Conservation (phyloP, 2,329 filamentous ascomycete genomes). For the Penicillium capsulatum region DNA sequence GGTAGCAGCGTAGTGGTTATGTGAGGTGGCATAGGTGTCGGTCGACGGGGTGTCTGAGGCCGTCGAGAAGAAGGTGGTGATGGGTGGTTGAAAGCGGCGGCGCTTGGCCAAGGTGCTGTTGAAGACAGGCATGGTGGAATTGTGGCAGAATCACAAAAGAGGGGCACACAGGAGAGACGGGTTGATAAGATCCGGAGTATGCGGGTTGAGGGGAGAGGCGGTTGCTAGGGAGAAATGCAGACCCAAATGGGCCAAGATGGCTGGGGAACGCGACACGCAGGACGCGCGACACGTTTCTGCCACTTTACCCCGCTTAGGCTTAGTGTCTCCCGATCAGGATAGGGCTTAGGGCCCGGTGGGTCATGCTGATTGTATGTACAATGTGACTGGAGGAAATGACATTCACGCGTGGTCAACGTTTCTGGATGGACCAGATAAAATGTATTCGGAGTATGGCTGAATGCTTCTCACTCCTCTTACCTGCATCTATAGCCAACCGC, state of each 20-base stretch:
- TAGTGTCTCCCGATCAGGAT: not conserved
- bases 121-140: slow-evolving; percentile 7
- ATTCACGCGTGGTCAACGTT: too few relatives aligned
- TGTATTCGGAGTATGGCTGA: too few relatives aligned
- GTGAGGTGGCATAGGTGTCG: slow-evolving; percentile 25
- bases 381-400: too few relatives aligned
- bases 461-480: too few relatives aligned
- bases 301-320: slow-evolving; percentile 23
- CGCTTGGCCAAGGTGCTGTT: slow-evolving; percentile 36
- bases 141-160: not conserved
- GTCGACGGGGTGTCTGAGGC: slow-evolving; percentile 12
- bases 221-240: too few relatives aligned
- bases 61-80: slow-evolving; percentile 38
- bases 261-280: slow-evolving; percentile 22
- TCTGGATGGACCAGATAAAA: too few relatives aligned
- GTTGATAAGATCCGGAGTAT: slow-evolving; percentile 4
- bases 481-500: too few relatives aligned
- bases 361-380: too few relatives aligned
- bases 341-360: slow-evolving; percentile 11
- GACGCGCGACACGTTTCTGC: slow-evolving; percentile 19
- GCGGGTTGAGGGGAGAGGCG: slow-evolving; percentile 8
- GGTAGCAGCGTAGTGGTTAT: slow-evolving; percentile 40
- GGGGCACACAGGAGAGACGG: slow-evolving; percentile 2
- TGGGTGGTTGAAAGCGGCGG: slow-evolving; percentile 44
- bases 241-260: not conserved